Percentiles rank a stretch among this genome's conserved stretches.
Conservation (phyloP, 768 basidiomycete species). For the Lanmaoa rubissima region DNA sequence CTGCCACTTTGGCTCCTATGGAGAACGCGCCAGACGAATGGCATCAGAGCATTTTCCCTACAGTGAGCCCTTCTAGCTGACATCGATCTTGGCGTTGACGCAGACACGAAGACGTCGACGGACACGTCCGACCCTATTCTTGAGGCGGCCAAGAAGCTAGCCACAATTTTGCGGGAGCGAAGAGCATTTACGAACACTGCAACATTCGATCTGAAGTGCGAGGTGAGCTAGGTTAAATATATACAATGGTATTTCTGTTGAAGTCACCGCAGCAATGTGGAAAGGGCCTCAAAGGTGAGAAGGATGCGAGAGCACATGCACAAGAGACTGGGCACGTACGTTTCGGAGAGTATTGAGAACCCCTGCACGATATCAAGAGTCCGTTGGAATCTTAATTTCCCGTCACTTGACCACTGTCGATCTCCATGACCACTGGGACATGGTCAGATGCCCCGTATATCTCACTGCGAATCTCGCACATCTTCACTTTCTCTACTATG, state of each 20-base stretch:
- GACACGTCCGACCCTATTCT: slow-evolving; percentile 55
- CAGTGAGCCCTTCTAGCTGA: slow-evolving; percentile 36
- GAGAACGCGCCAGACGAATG: slow-evolving; percentile 77
- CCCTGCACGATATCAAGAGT: neutral
- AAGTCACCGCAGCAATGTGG: slow-evolving; percentile 62
- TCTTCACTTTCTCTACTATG: slow-evolving; percentile 59
- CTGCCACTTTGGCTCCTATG: slow-evolving; percentile 77
- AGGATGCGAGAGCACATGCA: slow-evolving; percentile 87
- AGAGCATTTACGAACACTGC: slow-evolving; percentile 89
- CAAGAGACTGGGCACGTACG: slow-evolving; percentile 79
- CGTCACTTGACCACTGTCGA: slow-evolving; percentile 45
- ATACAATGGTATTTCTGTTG: slow-evolving; percentile 4
- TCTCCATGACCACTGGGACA: slow-evolving; percentile 76
- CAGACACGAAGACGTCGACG: slow-evolving; percentile 19
- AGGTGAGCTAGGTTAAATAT: slow-evolving; percentile 45
- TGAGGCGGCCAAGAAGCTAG: slow-evolving; percentile 66
- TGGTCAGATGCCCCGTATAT: slow-evolving; percentile 90
- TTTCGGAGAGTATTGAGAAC: slow-evolving; percentile 77
- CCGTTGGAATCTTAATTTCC: neutral
- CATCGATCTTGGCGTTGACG: slow-evolving; percentile 24
- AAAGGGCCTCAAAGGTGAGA: slow-evolving; percentile 88
- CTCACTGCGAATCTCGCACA: slow-evolving; percentile 83
- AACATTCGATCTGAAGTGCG: slow-evolving; percentile 88
- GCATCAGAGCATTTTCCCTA: slow-evolving; percentile 83
- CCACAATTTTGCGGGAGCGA: slow-evolving; percentile 66